Base-by-base conservation (phyloP, 495 filamentous ascomycete genomes). In the Hypoxylon intermedium region DNA sequence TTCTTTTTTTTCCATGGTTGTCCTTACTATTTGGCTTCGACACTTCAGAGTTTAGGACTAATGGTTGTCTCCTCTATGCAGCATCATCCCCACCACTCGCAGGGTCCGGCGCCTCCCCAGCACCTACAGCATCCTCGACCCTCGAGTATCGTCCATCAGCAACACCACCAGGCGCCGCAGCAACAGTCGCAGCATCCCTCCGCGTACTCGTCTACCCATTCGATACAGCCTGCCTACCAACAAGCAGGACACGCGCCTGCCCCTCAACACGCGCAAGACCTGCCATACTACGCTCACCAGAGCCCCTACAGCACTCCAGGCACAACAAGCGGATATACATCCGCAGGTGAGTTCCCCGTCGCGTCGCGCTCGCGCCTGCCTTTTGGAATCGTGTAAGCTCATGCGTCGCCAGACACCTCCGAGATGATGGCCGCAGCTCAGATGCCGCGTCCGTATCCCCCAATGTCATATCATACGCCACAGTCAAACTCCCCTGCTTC, bases 401-500 rank as follows among this genome's bases (percentile, higher is more conserved):
- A 78, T 69, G 50, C 48, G 53, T 50, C 18, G 26, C 50, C 69
- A 97, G 90, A 92, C 71, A 89, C 84, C 44, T 83, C 89, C 75
- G 93, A 97, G 60, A 87, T 93, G 77, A 98, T 98, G 94, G 93
- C 94, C 57, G 85, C 93, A 47, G 86, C 93, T 60, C 88, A 90
- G 69, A 93, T 97, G 86, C 89, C 88, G 71, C 83, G 86, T 70
- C 82, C 86, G 51, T 97, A 93, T 60, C 93, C 93, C 19, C 91
- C 93, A 21, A 97, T 97, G 58, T 77, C 76, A 5, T 97, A 98
- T 68, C 91, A 97, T 69, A 96, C 93, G 2, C 92, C 93, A 12
- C 92, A 97, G 77, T 96, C 92, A 20, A 95, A 92, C 74, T 97
- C 94, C 18, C 94, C 94, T 30, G 90, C 91, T n/a, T 97, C 94